Conservation (phyloP, 164 flowering plant species). For the Macadamia tetraphylla region DNA sequence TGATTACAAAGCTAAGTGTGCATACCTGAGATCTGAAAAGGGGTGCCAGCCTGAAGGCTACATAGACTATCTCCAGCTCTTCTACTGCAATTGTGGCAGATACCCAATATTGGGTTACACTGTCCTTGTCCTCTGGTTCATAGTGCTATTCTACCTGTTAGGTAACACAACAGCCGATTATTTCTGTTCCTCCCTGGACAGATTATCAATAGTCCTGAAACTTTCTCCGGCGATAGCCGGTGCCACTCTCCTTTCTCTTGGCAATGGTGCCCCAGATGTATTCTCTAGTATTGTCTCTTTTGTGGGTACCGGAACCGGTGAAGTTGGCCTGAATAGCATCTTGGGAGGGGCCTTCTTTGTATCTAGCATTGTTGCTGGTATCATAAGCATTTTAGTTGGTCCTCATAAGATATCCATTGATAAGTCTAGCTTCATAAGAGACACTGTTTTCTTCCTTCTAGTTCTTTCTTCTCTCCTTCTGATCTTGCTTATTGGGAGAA, state of each 20-base stretch:
- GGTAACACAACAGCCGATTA: constrained; percentile 49
- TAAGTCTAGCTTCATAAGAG: constrained; percentile 38
- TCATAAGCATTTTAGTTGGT: constrained; percentile 25
- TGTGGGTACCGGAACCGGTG: constrained; percentile 27
- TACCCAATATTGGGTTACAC: constrained; percentile 30
- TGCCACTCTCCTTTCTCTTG: constrained; percentile 51
- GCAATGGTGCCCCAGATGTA: constrained; percentile 59
- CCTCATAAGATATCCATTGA: constrained; percentile 25
- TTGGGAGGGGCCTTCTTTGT: constrained; percentile 60
- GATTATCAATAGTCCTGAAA: constrained; percentile 34
- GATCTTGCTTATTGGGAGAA: no score
- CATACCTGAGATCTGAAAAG: constrained; percentile 26
- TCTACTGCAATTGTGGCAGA: constrained; percentile 40
- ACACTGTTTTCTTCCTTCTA: constrained; percentile 27
- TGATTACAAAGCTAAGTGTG: constrained; percentile 28
- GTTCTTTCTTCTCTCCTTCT: no score
- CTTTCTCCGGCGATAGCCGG: constrained; percentile 62
- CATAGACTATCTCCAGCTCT: constrained; percentile 42
- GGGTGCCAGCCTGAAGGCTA: constrained; percentile 37
- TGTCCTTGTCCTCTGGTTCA: constrained; percentile 36
- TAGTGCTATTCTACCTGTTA: constrained; percentile 39
- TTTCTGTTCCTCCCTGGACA: constrained; percentile 44
- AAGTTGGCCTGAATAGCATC: constrained; percentile 47
- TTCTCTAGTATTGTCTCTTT: constrained; percentile 49
- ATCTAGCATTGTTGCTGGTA: constrained; percentile 44